Conservation (phyloP, 768 basidiomycete species). For the Lactifluus subvellereus region DNA sequence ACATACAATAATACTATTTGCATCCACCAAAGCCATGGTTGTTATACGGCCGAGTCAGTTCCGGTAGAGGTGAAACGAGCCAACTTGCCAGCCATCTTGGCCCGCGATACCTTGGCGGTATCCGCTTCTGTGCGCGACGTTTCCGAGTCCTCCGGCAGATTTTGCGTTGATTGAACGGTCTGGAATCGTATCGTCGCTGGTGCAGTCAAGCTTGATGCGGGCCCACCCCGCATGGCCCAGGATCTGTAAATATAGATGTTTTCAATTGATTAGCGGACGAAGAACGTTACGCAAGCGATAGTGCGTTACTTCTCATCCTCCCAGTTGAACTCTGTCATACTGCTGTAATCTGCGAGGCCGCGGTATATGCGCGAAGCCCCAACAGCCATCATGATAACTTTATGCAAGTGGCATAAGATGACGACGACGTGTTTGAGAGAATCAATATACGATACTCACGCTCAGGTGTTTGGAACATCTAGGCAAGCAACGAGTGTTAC, state of each 20-base stretch:
- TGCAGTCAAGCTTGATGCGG: background rate
- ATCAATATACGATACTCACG: constrained; percentile 7
- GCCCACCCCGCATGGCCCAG: background rate
- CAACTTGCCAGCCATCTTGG: background rate
- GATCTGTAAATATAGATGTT: background rate
- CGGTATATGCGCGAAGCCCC: background rate
- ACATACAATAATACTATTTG: too few relatives aligned
- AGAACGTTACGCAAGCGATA: background rate
- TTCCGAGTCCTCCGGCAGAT: background rate
- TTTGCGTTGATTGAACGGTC: background rate
- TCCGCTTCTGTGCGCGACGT: background rate
- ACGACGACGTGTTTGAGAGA: constrained; percentile 2
- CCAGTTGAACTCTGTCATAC: constrained; percentile 20
- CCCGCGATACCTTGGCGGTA: background rate
- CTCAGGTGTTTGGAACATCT: constrained; percentile 22
- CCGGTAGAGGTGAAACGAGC: background rate
- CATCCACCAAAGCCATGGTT: too few relatives aligned
- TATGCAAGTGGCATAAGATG: background rate
- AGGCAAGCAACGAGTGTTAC: background rate
- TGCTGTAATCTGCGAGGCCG: background rate
- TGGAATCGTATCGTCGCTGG: constrained; percentile 1
- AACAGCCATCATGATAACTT: constrained; percentile 8
- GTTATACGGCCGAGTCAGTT: background rate
- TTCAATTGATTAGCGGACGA: background rate
- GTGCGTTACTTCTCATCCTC: constrained; percentile 6